phyloP scores from a whole-genome alignment of 306 rosid species.

The Arachis hypogaea region DNA sequence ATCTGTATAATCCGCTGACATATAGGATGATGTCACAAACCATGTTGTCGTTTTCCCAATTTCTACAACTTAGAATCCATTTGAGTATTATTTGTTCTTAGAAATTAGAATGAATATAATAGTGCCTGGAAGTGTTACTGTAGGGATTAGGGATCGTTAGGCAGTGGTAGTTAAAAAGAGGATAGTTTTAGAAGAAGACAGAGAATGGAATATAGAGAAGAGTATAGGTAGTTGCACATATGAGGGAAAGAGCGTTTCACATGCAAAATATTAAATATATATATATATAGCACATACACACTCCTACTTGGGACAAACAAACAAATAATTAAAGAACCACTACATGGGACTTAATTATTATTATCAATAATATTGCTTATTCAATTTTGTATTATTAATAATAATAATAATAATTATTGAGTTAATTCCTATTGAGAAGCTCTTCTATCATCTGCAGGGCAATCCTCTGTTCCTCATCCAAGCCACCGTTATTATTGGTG shows the following conservation, averaged over 20 bases:
- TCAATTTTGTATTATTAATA: no score
- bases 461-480: constrained; percentile 63
- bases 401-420: not conserved
- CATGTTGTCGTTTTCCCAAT: constrained; percentile 6
- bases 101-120: no score
- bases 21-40: constrained; percentile 32
- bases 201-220: not conserved
- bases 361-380: no score
- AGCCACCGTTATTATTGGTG: not conserved
- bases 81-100: no score
- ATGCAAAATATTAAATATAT: constrained; percentile 2
- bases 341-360: not conserved
- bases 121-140: no score
- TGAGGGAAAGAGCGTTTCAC: constrained; percentile 16
- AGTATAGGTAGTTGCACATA: constrained; percentile 24
- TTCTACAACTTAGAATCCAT: not conserved
- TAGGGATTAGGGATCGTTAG: no score
- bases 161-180: no score
- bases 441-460: constrained; percentile 93
- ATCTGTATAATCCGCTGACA: constrained; percentile 14
- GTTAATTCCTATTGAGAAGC: constrained; percentile 61
- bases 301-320: constrained; percentile 41
- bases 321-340: constrained; percentile 18
- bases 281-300: constrained; percentile 6
- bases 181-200: no score